phyloP scores from a whole-genome alignment of 257 asterid species.

The Gentiana dahurica region DNA sequence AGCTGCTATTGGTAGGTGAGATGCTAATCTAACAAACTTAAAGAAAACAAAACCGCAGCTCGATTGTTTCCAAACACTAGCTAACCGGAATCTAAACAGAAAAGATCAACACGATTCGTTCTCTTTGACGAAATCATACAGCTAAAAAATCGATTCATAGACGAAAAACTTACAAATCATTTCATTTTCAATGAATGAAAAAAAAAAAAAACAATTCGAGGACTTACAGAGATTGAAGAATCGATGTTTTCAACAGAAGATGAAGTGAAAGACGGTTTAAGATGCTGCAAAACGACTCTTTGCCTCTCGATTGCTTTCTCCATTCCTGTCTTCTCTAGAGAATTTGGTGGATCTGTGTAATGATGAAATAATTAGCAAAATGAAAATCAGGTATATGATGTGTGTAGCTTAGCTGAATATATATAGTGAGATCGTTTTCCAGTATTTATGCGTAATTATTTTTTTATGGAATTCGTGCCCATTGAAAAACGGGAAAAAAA shows the following conservation, averaged over 20 bases:
- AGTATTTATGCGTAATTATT: too few species aligned
- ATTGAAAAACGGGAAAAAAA: too few species aligned
- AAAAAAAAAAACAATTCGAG: neutral
- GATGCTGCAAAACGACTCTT: slow-evolving; percentile 72
- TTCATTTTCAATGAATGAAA: neutral
- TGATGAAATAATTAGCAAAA: neutral
- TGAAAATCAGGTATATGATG: neutral
- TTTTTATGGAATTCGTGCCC: too few species aligned
- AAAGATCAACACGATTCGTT: too few species aligned
- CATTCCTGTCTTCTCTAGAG: slow-evolving; percentile 19
- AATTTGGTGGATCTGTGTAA: neutral
- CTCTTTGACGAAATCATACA: neutral
- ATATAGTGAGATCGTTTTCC: neutral
- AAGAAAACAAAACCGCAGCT: too few species aligned
- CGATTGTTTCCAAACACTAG: too few species aligned
- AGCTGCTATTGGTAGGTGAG: too few species aligned
- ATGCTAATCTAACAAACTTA: too few species aligned
- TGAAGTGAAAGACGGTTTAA: slow-evolving; percentile 64
- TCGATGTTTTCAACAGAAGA: slow-evolving; percentile 67
- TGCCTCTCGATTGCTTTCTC: slow-evolving; percentile 76
- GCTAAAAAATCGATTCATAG: neutral
- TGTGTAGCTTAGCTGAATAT: neutral
- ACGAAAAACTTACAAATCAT: neutral
- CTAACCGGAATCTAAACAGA: too few species aligned
- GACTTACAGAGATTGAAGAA: slow-evolving; percentile 58